Conservation (phyloP, 2,329 filamentous ascomycete species). For the Didymella pomorum region DNA sequence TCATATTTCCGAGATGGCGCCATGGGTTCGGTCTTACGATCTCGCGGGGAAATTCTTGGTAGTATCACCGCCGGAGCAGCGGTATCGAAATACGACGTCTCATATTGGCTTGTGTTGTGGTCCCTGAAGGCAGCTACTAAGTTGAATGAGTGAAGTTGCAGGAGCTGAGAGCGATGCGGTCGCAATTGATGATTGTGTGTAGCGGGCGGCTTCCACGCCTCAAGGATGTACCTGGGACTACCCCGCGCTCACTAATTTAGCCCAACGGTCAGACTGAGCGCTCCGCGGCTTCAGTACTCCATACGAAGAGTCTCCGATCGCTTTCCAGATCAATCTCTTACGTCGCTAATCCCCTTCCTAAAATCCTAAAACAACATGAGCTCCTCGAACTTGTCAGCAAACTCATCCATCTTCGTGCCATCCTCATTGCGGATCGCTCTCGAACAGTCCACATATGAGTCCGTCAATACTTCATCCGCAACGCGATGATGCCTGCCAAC, state of each 20-base stretch:
- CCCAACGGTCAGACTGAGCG: slow-evolving; percentile 4
- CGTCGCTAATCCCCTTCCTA: background rate
- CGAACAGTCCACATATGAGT: background rate
- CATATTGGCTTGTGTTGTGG: background rate
- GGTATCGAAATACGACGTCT: background rate
- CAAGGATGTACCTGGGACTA: slow-evolving; percentile 5
- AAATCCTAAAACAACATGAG: slow-evolving; percentile 41
- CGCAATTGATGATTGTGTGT: background rate
- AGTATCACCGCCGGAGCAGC: background rate
- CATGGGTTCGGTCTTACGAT: background rate
- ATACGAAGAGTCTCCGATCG: background rate
- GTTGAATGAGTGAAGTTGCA: background rate
- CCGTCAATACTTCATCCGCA: background rate
- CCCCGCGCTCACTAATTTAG: slow-evolving; percentile 1
- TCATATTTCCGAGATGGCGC: slow-evolving; percentile 14
- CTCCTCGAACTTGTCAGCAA: slow-evolving; percentile 39
- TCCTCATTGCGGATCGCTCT: background rate
- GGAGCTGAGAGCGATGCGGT: background rate
- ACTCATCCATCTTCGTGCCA: slow-evolving; percentile 32
- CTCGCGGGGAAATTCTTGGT: background rate
- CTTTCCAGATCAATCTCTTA: background rate
- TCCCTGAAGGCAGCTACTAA: background rate
- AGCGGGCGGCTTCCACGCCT: background rate
- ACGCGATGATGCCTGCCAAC: background rate
- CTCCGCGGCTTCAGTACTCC: background rate